These are phyloP conservation scores for Amylostereum areolatum DNA, from an alignment of 1,284 basidiomycete species.

Conservation along the genomic window DNA sequence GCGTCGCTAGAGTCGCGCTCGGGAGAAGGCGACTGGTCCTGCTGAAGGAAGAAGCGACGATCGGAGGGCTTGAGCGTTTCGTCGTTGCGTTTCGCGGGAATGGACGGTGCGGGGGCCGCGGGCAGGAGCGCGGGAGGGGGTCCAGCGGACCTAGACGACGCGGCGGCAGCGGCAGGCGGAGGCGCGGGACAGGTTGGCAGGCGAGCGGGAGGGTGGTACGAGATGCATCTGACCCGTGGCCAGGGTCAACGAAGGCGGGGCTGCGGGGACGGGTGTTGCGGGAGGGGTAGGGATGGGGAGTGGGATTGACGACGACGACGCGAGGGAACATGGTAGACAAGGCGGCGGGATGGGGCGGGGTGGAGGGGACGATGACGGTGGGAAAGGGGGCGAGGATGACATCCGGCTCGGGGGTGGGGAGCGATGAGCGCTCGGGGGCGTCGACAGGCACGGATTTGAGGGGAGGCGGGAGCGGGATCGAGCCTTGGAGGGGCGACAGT, in stretches of 20 bases:
- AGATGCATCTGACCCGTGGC: constrained; percentile 10
- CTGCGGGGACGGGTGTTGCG: constrained; percentile 34
- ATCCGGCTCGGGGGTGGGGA: constrained; percentile 17
- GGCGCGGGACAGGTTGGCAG: constrained; percentile 14
- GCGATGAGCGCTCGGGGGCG: not conserved
- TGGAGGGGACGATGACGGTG: constrained; percentile 23
- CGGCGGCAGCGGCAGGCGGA: constrained; percentile 6
- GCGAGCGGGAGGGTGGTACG: constrained; percentile 4
- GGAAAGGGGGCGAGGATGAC: constrained; percentile 21
- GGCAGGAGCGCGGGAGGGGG: not conserved
- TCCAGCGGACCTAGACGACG: constrained; percentile 5
- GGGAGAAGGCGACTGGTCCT: constrained; percentile 29
- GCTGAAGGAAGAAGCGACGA: constrained; percentile 38
- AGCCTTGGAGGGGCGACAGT: constrained; percentile 13
- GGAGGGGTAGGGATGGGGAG: constrained; percentile 54
- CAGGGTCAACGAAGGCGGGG: constrained; percentile 11
- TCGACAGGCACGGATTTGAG: constrained; percentile 11
- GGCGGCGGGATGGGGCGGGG: constrained; percentile 17
- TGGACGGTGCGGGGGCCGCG: not conserved
- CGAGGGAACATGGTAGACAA: constrained; percentile 29
- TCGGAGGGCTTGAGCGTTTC: constrained; percentile 31
- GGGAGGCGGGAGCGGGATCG: constrained; percentile 8
- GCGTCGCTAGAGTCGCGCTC: constrained; percentile 27
- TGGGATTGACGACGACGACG: constrained; percentile 50
- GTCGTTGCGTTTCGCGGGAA: constrained; percentile 12